Conservation (phyloP, 192 early-diverging fungal genomes). For the Podila horticola region DNA sequence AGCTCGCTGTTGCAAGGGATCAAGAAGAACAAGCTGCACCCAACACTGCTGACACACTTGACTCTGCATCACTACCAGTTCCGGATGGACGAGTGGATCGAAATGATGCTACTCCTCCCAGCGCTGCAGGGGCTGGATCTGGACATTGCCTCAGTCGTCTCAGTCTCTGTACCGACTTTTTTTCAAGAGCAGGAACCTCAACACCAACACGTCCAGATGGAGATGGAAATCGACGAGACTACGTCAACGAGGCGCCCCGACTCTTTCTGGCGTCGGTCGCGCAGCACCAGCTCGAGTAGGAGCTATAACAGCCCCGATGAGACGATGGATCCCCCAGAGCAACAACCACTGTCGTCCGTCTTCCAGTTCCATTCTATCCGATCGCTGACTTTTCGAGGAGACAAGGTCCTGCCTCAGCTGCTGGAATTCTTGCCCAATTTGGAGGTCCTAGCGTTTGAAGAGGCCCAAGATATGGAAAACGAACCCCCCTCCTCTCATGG, state of each 20-base stretch:
- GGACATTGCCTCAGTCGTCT: conserved; percentile 9
- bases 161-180: neutral
- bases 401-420: conserved; percentile 14
- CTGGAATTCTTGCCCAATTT: conserved; percentile 24
- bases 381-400: conserved; percentile 26
- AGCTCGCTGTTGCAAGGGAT: conserved; percentile 20
- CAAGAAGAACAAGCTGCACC: conserved; percentile 5
- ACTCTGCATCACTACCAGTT: conserved; percentile 25
- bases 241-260: too few relatives aligned
- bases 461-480: neutral
- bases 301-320: too few relatives aligned
- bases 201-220: neutral
- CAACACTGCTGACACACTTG: conserved; percentile 19
- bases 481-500: neutral
- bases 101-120: conserved; percentile 20
- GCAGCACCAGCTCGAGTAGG: too few relatives aligned
- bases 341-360: too few relatives aligned
- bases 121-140: conserved; percentile 16
- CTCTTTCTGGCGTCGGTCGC: too few relatives aligned
- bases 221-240: too few relatives aligned
- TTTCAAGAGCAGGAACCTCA: neutral
- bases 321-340: too few relatives aligned
- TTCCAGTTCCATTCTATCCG: conserved; percentile 16
- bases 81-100: conserved; percentile 22
- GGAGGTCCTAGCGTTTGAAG: conserved; percentile 13